Conservation (phyloP, 306 rosid genomes). For the Lotus japonicus region DNA sequence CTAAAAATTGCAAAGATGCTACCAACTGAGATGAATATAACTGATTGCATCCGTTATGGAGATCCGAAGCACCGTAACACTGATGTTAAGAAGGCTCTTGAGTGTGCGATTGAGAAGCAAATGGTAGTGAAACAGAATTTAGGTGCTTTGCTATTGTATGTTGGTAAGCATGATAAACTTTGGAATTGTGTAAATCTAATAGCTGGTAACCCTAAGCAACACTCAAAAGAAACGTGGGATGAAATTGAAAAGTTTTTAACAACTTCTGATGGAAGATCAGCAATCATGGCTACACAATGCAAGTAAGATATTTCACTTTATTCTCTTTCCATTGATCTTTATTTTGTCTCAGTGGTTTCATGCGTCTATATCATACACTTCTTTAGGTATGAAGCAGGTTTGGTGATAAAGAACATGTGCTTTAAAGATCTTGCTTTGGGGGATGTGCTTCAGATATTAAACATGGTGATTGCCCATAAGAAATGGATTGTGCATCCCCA, state of each 20-base stretch:
- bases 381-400: slow-evolving; percentile 87
- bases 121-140: slow-evolving; percentile 80
- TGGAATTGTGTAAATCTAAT: slow-evolving; percentile 77
- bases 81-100: slow-evolving; percentile 81
- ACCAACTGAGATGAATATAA: slow-evolving; percentile 82
- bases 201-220: slow-evolving; percentile 52
- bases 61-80: slow-evolving; percentile 70
- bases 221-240: slow-evolving; percentile 59
- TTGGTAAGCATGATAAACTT: slow-evolving; percentile 68
- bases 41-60: slow-evolving; percentile 76
- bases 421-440: slow-evolving; percentile 61
- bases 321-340: slow-evolving; percentile 20
- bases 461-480: slow-evolving; percentile 45
- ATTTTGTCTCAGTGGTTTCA: background rate
- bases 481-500: slow-evolving; percentile 76
- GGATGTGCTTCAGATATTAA: slow-evolving; percentile 58
- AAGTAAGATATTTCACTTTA: slow-evolving; percentile 39
- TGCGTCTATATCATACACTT: background rate
- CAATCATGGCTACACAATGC: slow-evolving; percentile 64
- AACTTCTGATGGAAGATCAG: slow-evolving; percentile 57
- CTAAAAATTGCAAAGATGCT: slow-evolving; percentile 64
- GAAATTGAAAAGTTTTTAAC: slow-evolving; percentile 46
- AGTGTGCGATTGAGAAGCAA: slow-evolving; percentile 65
- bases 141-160: slow-evolving; percentile 62
- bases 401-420: slow-evolving; percentile 54